Percentiles rank a stretch among this genome's conserved stretches.
These are phyloP conservation scores for Coemansia pectinata DNA, from an alignment of 192 early-diverging fungal genomes.

Conservation along the genomic window DNA sequence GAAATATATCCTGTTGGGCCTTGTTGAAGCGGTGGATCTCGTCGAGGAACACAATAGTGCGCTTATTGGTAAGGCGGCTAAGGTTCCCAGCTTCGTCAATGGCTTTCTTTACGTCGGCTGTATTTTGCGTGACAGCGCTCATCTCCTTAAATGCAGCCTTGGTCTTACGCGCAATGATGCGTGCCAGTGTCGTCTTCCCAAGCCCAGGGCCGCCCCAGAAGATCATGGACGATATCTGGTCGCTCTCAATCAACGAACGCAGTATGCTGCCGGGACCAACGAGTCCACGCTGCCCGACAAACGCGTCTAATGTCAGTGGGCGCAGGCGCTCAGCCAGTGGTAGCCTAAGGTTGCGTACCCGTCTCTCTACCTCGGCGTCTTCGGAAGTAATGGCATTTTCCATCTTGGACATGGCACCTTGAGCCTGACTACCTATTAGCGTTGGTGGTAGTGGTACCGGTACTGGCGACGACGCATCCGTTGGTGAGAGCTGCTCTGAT, in stretches of 20 bases:
- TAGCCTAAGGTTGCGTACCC: slow-evolving; percentile 21
- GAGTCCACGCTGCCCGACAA: slow-evolving; percentile 72
- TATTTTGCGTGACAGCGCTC: slow-evolving; percentile 60
- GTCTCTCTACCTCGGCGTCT: slow-evolving; percentile 13
- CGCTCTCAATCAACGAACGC: slow-evolving; percentile 63
- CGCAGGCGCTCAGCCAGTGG: slow-evolving; percentile 53
- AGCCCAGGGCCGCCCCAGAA: slow-evolving; percentile 71
- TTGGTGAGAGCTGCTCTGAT: not conserved
- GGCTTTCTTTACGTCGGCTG: slow-evolving; percentile 65
- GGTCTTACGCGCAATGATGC: slow-evolving; percentile 56
- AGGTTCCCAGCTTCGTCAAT: slow-evolving; percentile 70
- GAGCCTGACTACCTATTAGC: not conserved
- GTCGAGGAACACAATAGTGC: slow-evolving; percentile 81
- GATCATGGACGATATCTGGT: slow-evolving; percentile 73
- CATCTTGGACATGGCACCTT: not conserved
- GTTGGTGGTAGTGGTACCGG: not conserved
- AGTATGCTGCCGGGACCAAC: slow-evolving; percentile 68
- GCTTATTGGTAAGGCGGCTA: slow-evolving; percentile 56
- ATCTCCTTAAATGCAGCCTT: slow-evolving; percentile 51
- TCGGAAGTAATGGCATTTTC: not conserved
- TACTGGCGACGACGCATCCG: not conserved
- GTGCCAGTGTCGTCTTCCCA: slow-evolving; percentile 65
- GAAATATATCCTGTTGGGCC: slow-evolving; percentile 83
- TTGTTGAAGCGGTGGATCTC: slow-evolving; percentile 92
- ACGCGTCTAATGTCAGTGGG: slow-evolving; percentile 59